phyloP scores from a whole-genome alignment of 31 red algal species.

The Porphyra umbilicalis region DNA sequence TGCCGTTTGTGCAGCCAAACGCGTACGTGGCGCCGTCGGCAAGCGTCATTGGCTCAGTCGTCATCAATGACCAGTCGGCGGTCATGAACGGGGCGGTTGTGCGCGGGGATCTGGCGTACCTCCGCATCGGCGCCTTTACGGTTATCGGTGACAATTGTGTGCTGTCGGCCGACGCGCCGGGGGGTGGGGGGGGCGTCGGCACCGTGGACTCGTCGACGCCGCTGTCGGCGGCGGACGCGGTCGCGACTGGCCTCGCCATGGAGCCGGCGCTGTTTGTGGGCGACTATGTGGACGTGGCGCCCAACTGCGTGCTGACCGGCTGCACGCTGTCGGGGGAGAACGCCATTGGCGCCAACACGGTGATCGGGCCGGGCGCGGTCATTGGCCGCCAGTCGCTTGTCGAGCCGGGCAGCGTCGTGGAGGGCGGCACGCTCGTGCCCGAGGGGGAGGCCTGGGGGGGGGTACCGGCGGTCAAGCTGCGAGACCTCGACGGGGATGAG shows the following conservation, averaged over 20 bases:
- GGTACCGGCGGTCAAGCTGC: slow-evolving; percentile 34
- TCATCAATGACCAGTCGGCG: slow-evolving; percentile 41
- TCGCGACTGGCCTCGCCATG: slow-evolving; percentile 20
- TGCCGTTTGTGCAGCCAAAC: slow-evolving; percentile 69
- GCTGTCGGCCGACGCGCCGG: slow-evolving; percentile 15
- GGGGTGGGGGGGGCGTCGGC: not conserved
- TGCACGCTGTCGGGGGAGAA: slow-evolving; percentile 27
- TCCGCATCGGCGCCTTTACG: slow-evolving; percentile 47
- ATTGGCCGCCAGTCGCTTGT: slow-evolving; percentile 21
- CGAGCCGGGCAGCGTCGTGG: slow-evolving; percentile 16
- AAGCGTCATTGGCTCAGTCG: slow-evolving; percentile 62
- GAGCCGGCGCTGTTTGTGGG: slow-evolving; percentile 42
- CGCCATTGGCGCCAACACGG: slow-evolving; percentile 18
- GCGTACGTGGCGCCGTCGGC: slow-evolving; percentile 68
- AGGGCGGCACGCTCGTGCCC: slow-evolving; percentile 15
- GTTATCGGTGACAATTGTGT: slow-evolving; percentile 62
- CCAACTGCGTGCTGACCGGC: slow-evolving; percentile 14
- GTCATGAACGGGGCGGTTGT: slow-evolving; percentile 66
- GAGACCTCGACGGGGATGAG: slow-evolving; percentile 27
- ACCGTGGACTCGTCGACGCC: not conserved
- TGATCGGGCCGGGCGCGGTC: slow-evolving; percentile 25
- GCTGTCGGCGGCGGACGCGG: slow-evolving; percentile 36
- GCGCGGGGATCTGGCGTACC: slow-evolving; percentile 61
- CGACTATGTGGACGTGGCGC: slow-evolving; percentile 31
- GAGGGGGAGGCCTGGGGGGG: slow-evolving; percentile 45